Evolutionary conservation across 768 basidiomycete genomes (phyloP), one percentile per base, ranked within the genome.

Genomic region (Collybia sp.): DNA sequence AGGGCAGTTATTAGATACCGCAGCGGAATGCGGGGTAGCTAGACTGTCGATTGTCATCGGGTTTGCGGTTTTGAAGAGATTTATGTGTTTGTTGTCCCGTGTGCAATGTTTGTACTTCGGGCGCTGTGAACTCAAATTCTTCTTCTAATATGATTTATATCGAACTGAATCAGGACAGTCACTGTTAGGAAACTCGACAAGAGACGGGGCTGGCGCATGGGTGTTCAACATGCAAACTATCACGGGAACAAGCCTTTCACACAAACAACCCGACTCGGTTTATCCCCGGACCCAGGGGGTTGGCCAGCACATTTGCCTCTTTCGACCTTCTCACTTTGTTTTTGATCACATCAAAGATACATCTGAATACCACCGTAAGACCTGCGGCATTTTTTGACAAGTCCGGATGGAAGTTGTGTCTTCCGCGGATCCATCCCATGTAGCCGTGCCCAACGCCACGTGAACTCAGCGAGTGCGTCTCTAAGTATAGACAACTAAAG

Each of bases 241-340:
- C 70, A 74, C 66, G 67, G 66, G 69, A 65, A 61, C 65, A 66
- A 38, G 40, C 46, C 46, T 49, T 53, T 62, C 63, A 59, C 55
- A 63, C 58, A 57, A 61, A 49, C 54, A 57, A 53, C 58, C 51
- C 51, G 50, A 53, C 46, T 62, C 71, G 69, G 69, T 52, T 66
- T 69, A 73, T 65, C 68, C 58, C 70, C 72, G 71, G 71, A 63
- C 56, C 68, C 69, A 69, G 50, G 48, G 56, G 39, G 49, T 60
- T 63, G 70, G 68, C 64, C 25, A 25, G 25, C 25, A 25, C 25
- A 25, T 25, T 25, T 25, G 53, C 52, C 48, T 52, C 46, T 52
- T 58, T 57, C 52, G 57, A 32, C 35, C 48, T 53, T 57, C 54
- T 54, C 58, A 44, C 53, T 43, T 53, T 61, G 49, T 58, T 55